Conservation (phyloP, 805 yeast genomes). For the Candida silvicultrix region DNA sequence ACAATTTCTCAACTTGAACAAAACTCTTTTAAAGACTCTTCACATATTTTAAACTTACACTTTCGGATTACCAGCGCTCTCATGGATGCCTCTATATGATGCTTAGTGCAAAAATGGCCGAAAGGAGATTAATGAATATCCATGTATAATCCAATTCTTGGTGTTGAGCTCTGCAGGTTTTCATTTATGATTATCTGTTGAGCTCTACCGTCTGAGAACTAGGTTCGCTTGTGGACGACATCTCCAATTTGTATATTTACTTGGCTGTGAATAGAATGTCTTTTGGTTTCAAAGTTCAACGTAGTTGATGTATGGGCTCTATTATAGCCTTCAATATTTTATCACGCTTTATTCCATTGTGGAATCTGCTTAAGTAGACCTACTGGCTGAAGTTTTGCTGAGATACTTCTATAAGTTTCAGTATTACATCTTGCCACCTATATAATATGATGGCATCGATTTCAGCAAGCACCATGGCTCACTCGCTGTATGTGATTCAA, state of each 20-base stretch:
- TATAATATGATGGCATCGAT: no score
- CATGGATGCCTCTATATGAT: constrained; percentile 13
- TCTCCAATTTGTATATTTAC: not conserved
- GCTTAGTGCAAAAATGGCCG: constrained; percentile 25
- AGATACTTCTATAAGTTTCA: no score
- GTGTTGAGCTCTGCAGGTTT: not conserved
- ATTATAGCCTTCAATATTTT: no score
- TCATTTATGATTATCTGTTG: constrained; percentile 2
- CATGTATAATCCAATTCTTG: constrained; percentile 22
- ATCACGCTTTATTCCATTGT: no score
- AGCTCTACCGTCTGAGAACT: constrained; percentile 1
- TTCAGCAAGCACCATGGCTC: no score
- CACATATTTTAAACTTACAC: constrained; percentile 18
- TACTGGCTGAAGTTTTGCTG: no score
- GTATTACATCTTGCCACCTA: no score
- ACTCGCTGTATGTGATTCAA: no score
- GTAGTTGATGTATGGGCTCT: no score
- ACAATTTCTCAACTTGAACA: not conserved
- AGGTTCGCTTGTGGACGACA: constrained; percentile 27
- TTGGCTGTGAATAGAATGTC: not conserved
- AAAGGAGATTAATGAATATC: constrained; percentile 20
- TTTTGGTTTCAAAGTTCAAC: no score
- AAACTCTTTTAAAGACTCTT: constrained; percentile 8
- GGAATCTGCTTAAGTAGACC: no score
- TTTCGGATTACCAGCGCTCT: constrained; percentile 26